A percentile compares a stretch with the other conserved stretches of the same genome.
Evolutionary conservation across 1,139 yeast species (phyloP).

Genomic region (Citeromyces hawaiiensis): DNA sequence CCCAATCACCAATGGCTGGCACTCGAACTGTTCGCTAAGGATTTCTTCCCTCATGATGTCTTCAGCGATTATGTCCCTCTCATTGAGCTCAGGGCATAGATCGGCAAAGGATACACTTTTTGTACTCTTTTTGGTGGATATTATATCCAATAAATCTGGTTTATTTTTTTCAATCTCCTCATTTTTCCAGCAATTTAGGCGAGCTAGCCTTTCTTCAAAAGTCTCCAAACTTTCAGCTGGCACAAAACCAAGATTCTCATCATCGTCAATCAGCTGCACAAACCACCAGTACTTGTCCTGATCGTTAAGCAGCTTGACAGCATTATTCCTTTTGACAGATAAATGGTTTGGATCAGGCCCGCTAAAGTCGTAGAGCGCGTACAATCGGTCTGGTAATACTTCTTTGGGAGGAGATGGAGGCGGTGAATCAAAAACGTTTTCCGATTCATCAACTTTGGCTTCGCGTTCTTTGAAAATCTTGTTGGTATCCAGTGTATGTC

Average conservation of each 20-base stretch:
- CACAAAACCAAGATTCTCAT: constrained; percentile 68
- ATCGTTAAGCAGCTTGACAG: constrained; percentile 73
- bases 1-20: too few relatives aligned
- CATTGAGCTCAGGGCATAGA: too few relatives aligned
- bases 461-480: too few relatives aligned
- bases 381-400: constrained; percentile 70
- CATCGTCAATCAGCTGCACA: constrained; percentile 54
- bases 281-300: constrained; percentile 97
- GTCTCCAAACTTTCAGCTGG: constrained; percentile 96
- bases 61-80: too few relatives aligned
- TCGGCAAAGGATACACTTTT: too few relatives aligned
- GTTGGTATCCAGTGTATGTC: too few relatives aligned
- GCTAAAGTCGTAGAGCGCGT: constrained; percentile 74
- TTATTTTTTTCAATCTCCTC: constrained; percentile 49
- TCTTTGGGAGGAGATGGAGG: constrained; percentile 78
- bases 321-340: constrained; percentile 65
- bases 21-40: too few relatives aligned
- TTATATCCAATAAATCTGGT: constrained; percentile 7
- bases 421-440: constrained; percentile 23
- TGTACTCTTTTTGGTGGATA: too few relatives aligned
- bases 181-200: constrained; percentile 86
- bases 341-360: constrained; percentile 97
- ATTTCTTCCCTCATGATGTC: too few relatives aligned
- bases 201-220: constrained; percentile 79
- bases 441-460: too few relatives aligned